Evolutionary conservation across 1,284 basidiomycete genomes (phyloP).

Genomic region (Cryptococcus sp.): DNA sequence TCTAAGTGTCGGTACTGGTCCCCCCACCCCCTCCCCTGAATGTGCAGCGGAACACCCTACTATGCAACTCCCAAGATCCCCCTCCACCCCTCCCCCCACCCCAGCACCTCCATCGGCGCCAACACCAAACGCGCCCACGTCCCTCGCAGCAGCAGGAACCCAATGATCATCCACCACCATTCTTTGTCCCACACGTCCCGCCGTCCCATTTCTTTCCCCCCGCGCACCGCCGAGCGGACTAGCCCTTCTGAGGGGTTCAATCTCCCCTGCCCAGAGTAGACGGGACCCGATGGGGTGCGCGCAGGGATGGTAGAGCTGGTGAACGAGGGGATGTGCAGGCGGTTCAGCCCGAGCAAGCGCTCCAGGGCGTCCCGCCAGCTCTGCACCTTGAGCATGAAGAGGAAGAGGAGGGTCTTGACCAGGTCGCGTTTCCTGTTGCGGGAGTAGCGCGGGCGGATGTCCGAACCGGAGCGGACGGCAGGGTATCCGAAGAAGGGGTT

Average conservation of each 20-base stretch:
- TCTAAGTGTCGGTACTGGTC: too few species aligned
- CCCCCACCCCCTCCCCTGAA: too few species aligned
- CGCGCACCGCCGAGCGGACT: slow-evolving; percentile 4
- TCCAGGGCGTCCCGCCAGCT: slow-evolving; percentile 35
- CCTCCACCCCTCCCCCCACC: slow-evolving; percentile 20
- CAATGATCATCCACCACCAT: slow-evolving; percentile 48
- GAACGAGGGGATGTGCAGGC: slow-evolving; percentile 4
- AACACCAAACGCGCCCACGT: slow-evolving; percentile 38
- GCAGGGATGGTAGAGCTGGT: too few species aligned
- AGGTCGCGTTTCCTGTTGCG: slow-evolving; percentile 49
- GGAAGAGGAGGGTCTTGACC: slow-evolving; percentile 48
- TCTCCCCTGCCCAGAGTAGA: background rate
- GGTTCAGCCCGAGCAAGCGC: slow-evolving; percentile 28
- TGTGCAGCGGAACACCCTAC: too few species aligned
- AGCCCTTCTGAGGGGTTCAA: slow-evolving; percentile 17
- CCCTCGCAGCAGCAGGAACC: slow-evolving; percentile 42
- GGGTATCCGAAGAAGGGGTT: slow-evolving; percentile 52
- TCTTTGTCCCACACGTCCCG: slow-evolving; percentile 25
- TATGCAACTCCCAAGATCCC: slow-evolving; percentile 20
- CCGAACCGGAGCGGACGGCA: slow-evolving; percentile 24
- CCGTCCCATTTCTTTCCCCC: slow-evolving; percentile 10
- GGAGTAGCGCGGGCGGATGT: slow-evolving; percentile 40
- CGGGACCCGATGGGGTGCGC: too few species aligned
- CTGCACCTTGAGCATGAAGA: slow-evolving; percentile 47
- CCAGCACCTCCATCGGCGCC: slow-evolving; percentile 31